Base-by-base conservation (phyloP, 2,329 filamentous ascomycete genomes). In the Aureobasidium sp. region DNA sequence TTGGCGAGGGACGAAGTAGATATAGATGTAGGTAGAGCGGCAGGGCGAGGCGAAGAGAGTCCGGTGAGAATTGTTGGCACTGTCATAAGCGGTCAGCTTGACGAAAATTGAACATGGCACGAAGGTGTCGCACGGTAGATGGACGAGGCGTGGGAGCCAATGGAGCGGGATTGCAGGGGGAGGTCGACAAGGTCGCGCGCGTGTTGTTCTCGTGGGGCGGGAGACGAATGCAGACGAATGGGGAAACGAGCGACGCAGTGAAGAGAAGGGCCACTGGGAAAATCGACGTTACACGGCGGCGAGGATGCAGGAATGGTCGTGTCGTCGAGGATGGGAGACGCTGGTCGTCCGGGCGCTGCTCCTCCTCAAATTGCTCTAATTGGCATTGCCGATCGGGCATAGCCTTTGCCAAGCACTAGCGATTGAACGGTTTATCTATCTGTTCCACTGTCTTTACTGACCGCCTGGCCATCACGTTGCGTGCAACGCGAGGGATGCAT, bases 1-100 rank as follows among this genome's bases (percentile, higher is more conserved):
- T 53, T 25, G 21, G 25, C 32, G 39, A 39, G 30, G 49, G 39
- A 30, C 41, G 27, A 25, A n/a, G n/a, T 16, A 30, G 32, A 21
- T 61, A 47, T 54, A 50, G 14, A 27, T 13, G 16, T 25, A 27
- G 27, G 59, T 14, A 9, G 41, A 59, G 55, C 34, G 42, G 49
- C 16, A 63, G 47, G 25, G 32, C 45, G 48, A 44, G 16, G 32
- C 39, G 42, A 32, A 21, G 9, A 44, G 34, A 16, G 39, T 47
- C 41, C 36, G 51, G 59, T 39, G 34, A 55, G 36, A 48, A 45
- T 21, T 55, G 62, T 27, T 44, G 48, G 41, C 29, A 42, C 44
- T 62, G 61, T 39, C 55, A 42, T 58, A 39, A 62, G 61, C 36
- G 41, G 59, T 61, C 59, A 61, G 59, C 59, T 39, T 53, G 57